Evolutionary conservation across 768 basidiomycete species (phyloP).

Genomic region (Kwoniella sp.): DNA sequence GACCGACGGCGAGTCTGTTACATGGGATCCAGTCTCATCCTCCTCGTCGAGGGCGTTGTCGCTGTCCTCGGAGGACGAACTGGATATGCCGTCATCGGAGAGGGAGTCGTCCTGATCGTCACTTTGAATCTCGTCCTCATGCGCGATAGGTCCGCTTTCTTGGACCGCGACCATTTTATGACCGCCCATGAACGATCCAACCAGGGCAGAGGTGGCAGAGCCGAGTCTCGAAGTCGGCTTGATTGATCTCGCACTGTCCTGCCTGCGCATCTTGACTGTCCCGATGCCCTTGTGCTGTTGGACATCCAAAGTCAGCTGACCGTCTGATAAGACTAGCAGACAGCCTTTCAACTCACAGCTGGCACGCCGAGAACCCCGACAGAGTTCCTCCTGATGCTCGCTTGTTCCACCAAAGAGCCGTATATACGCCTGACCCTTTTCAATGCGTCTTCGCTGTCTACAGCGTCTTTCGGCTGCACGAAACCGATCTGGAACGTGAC

Average conservation of each 20-base stretch:
- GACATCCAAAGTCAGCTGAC: background rate
- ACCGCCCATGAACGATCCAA: constrained; percentile 8
- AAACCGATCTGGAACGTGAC: constrained; percentile 65
- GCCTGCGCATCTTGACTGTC: constrained; percentile 40
- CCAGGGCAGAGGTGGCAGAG: constrained; percentile 19
- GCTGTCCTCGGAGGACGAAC: constrained; percentile 33
- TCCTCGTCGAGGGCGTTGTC: constrained; percentile 38
- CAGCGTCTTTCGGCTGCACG: constrained; percentile 40
- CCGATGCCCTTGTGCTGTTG: constrained; percentile 49
- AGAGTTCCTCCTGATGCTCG: constrained; percentile 10
- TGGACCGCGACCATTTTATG: constrained; percentile 53
- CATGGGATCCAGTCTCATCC: constrained; percentile 12
- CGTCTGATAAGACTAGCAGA: background rate
- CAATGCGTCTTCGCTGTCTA: constrained; percentile 45
- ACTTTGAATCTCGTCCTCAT: constrained; percentile 51
- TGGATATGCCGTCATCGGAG: constrained; percentile 35
- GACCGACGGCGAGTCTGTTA: constrained; percentile 13
- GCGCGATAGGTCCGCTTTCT: constrained; percentile 43
- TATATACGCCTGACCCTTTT: constrained; percentile 54
- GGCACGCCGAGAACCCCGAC: constrained; percentile 44
- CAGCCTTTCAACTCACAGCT: constrained; percentile 32
- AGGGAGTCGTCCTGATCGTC: constrained; percentile 52
- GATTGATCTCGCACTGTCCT: constrained; percentile 6
- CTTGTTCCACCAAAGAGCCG: constrained; percentile 20
- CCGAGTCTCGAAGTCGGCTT: constrained; percentile 3